These are phyloP conservation scores for Geotrichum macrosporum DNA, from an alignment of 1,139 yeast species.

Conservation along the genomic window DNA sequence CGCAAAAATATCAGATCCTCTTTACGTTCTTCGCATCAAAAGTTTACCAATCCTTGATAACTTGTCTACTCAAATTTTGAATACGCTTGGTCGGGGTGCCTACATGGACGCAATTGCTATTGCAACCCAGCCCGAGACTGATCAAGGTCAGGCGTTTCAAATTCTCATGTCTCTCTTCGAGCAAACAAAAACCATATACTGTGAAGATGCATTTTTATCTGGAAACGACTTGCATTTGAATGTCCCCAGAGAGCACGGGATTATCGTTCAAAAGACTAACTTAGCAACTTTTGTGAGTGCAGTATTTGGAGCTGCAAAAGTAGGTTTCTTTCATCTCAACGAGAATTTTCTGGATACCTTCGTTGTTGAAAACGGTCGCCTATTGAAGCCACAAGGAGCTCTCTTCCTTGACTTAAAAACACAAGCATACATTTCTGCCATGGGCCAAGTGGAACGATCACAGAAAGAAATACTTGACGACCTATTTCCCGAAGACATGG, in stretches of 20 bases:
- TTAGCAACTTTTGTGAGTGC: conserved; percentile 84
- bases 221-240: conserved; percentile 24
- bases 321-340: conserved; percentile 82
- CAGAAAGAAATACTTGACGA: conserved; percentile 68
- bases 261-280: conserved; percentile 76
- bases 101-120: conserved; percentile 69
- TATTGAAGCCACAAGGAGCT: conserved; percentile 75
- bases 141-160: conserved; percentile 68
- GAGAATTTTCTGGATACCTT: conserved; percentile 80
- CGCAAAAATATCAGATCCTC: conserved; percentile 10
- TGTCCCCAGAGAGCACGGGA: conserved; percentile 43
- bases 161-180: conserved; percentile 72
- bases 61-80: conserved; percentile 65
- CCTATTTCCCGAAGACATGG: conserved; percentile 58
- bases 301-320: conserved; percentile 74
- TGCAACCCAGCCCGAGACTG: conserved; percentile 67
- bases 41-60: conserved; percentile 71
- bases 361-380: conserved; percentile 47
- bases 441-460: conserved; percentile 67
- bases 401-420: conserved; percentile 83
- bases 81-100: conserved; percentile 64
- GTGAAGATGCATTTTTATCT: conserved; percentile 31
- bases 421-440: conserved; percentile 87
- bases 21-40: conserved; percentile 46
- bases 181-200: conserved; percentile 41